Base-by-base conservation (phyloP, 2,329 filamentous ascomycete genomes). In the Ilyonectria sp. region DNA sequence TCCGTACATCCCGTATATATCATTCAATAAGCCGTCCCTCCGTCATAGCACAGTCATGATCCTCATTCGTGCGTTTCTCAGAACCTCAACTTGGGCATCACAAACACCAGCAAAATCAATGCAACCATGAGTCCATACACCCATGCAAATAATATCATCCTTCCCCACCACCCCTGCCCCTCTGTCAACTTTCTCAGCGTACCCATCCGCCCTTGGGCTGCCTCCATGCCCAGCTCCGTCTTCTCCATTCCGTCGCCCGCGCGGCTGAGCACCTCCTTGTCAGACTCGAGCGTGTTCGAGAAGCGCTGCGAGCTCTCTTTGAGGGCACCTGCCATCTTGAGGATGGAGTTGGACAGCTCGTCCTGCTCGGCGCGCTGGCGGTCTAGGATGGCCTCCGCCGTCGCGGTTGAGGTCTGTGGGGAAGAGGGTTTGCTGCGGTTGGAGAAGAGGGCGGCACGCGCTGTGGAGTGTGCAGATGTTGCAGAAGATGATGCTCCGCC, bases 41-140 rank as follows among this genome's bases (percentile, higher is more conserved):
- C 53, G 43, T 21, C 21, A 43, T 35, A 29, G 17, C 19, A 9
- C 50, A 44, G 15, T 44, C 37, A n/a, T 43, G 1, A 15, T 29
- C 47, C n/a, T n/a, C 21, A 54, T 50, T 29, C 29, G 23, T 57
- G 19, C n/a, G 50, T 11, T 33, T 60, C 54, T 84, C 76, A 97
- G 77, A 97, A 96, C 76, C 95, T 87, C 78, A 98, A 81, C 84
- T 98, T 98, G 0, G 95, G 95, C 78, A 94, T 84, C 57, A 95
- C 87, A 83, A 95, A 95, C 13, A 98, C 95, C 71, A 98, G 81
- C 78, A 97, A 74, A 40, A 97, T 83, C 19, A 94, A 88, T 29
- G 90, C 82, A n/a, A 97, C 75, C 91, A 94, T 95, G 69, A 98
- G 80, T 33, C 89, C 94, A 75, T 91, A 93, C 55, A 98, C 94